Evolutionary conservation across 108 stramenopile species (phyloP), one percentile per base, ranked within the genome.

Genomic region (Pseudonitzschia pungens): DNA sequence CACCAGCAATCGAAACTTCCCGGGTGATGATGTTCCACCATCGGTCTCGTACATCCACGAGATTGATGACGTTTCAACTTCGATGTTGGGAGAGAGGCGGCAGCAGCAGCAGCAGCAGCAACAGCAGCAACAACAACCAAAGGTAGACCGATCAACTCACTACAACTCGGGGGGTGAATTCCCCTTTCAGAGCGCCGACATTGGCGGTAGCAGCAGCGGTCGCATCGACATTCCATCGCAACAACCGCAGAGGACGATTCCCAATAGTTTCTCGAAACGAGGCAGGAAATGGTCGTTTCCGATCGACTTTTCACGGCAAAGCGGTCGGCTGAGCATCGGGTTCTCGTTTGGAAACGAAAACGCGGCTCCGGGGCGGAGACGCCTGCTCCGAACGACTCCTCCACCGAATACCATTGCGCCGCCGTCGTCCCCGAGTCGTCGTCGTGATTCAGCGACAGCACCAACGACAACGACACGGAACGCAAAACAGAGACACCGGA

Each of bases 301-400:
- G 26, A 56, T 70, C 69, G 40, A 56, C 27, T 70, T 57, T 55
- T 14, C 20, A 32, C 55, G 48, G 33, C 52, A 70, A 0, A 53
- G 24, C 31, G 55, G 55, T 18, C 44, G 54, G n/a, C 45, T 70
- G 20, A 28, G 54, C 43, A 29, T 67, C 24, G 66, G 36, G 31
- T 44, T 48, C 43, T 48, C 64, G 9, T 33, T 33, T 65, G 22
- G 29, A 12, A 24, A 58, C n/a, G 22, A 31, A 21, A 24, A 58
- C n/a, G 7, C 24, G 3, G 10, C 22, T 24, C 24, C 14, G 22
- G 55, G 15, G 43, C 54, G 53, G 22, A 59, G 53, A 31, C 27
- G 26, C 15, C 27, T 5, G 27, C 15, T 6, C n/a, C 7, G 22
- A 27, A 14, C 29, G 14, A 14, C 29, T 24, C 9, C 22, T 58